Base-by-base conservation (phyloP, 2,329 filamentous ascomycete species). In the Cucurbitaria berberidis region DNA sequence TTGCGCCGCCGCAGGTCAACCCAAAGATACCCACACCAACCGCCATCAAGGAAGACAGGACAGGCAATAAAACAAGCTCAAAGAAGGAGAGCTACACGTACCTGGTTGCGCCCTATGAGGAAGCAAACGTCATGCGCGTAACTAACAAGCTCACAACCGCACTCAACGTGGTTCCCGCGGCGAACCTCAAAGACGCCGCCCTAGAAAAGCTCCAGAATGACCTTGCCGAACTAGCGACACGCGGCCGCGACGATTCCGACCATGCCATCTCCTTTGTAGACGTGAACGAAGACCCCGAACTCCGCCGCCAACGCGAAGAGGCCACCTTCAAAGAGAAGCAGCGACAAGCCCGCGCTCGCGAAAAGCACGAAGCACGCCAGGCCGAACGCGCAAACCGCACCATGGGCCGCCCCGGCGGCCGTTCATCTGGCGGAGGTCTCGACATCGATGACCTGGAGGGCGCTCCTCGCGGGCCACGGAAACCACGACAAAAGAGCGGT, bases 81-180 rank as follows among this genome's bases (percentile, higher is more conserved):
- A 79, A 83, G 2, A 83, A 88, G 56, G 90, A 93, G 64, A 85
- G 87, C 6, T 89, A 90, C 73, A 89, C 88, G 64, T 93, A 93
- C 67, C 84, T 90, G 7, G 87, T 87, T 2, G 86, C 88, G 1
- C 89, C 89, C 0, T 86, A 90, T 63, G 79, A 89, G 53, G 81
- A 82, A 24, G 87, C 86, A 39, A 86, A 87, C 55, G 78, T 90
- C 21, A 80, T 93, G 55, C 83, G 90, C 68, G 84, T 89, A 8
- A 87, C 91, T 15, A 89, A 89, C 53, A 90, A 93, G 70, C 81
- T 93, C 67, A 88, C 87, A 9, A 87, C 90, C 57, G 86, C 89
- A 56, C 87, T 89, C 66, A 86, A 82, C 5, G 82, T 93, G 26
- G 82, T 84, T 32, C 86, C 89, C 6, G 88, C 88, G 64, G 83